phyloP scores from a whole-genome alignment of 2,329 filamentous ascomycete species.

The Nigrospora sphaerica region DNA sequence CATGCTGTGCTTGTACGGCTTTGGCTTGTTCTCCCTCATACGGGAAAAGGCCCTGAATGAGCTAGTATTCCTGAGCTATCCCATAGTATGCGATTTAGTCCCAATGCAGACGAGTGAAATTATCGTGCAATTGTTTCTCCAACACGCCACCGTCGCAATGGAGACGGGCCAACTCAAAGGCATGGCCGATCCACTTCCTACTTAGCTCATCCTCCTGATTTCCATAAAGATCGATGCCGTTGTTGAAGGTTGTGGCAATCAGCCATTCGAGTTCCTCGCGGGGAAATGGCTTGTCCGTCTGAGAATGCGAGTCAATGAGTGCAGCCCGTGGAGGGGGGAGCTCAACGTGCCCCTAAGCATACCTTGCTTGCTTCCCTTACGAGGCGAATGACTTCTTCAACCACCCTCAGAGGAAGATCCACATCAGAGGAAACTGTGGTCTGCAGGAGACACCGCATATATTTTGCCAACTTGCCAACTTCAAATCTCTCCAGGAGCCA shows the following conservation, averaged over 20 bases:
- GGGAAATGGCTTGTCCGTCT: conserved; percentile 49
- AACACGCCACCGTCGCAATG: conserved; percentile 46
- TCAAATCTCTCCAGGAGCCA: conserved; percentile 51
- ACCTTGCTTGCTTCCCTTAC: conserved; percentile 44
- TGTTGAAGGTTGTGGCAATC: conserved; percentile 62
- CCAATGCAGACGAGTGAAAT: conserved; percentile 33
- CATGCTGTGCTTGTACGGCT: no score
- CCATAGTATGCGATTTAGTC: not conserved
- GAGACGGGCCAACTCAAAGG: conserved; percentile 54
- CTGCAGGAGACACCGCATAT: conserved; percentile 72
- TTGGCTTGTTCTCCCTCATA: no score
- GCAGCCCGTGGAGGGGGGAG: not conserved
- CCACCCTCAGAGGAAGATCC: conserved; percentile 47
- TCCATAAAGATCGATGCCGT: conserved; percentile 59
- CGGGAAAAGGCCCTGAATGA: no score
- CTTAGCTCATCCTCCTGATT: conserved; percentile 46
- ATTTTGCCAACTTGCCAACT: conserved; percentile 58
- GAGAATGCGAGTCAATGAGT: conserved; percentile 5
- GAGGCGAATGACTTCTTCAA: conserved; percentile 55
- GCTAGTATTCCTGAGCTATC: no score
- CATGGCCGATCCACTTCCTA: conserved; percentile 54
- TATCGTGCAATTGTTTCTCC: conserved; percentile 34
- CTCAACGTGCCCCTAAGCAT: conserved; percentile 10
- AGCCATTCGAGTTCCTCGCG: conserved; percentile 68
- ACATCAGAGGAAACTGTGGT: conserved; percentile 53